These are phyloP conservation scores for Tricholoma sp. DNA, from an alignment of 768 basidiomycete genomes.

Conservation along the genomic window DNA sequence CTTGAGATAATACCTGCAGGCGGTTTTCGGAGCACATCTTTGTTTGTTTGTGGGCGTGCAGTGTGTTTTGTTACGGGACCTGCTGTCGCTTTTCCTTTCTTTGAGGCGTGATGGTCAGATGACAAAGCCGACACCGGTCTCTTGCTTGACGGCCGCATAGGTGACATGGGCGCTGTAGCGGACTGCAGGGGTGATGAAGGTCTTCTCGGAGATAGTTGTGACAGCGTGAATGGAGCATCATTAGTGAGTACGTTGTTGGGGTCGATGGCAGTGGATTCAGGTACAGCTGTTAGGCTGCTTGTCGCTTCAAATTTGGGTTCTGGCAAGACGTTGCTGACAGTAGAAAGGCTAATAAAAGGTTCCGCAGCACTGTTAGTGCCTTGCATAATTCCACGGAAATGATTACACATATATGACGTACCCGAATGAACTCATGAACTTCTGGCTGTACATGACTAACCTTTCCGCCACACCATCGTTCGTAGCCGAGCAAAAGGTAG, in stretches of 20 bases:
- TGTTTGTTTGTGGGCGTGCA: not conserved
- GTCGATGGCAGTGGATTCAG: slow-evolving; percentile 4
- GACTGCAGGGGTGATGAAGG: slow-evolving; percentile 6
- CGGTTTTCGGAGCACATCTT: not conserved
- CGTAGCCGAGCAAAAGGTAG: slow-evolving; percentile 23
- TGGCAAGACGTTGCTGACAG: slow-evolving; percentile 1
- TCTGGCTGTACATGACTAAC: slow-evolving; percentile 46
- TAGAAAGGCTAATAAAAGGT: slow-evolving; percentile 12
- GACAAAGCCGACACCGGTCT: slow-evolving; percentile 32
- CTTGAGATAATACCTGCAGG: slow-evolving; percentile 5
- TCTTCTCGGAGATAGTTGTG: slow-evolving; percentile 46
- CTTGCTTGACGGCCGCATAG: slow-evolving; percentile 42
- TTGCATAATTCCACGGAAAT: slow-evolving; percentile 3
- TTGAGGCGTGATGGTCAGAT: not conserved
- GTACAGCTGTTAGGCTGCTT: slow-evolving; percentile 3
- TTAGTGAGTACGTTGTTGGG: slow-evolving; percentile 1
- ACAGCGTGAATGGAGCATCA: slow-evolving; percentile 34
- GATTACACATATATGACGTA: slow-evolving; percentile 27
- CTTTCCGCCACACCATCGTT: slow-evolving; percentile 38
- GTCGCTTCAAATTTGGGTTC: slow-evolving; percentile 2
- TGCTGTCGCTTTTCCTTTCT: slow-evolving; percentile 25
- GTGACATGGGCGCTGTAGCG: slow-evolving; percentile 24
- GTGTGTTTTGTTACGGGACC: not conserved
- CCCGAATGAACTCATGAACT: slow-evolving; percentile 38
- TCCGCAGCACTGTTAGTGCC: slow-evolving; percentile 6